Base-by-base conservation (phyloP, 148 eudicot genomes). In the Fallopia convolvulus region DNA sequence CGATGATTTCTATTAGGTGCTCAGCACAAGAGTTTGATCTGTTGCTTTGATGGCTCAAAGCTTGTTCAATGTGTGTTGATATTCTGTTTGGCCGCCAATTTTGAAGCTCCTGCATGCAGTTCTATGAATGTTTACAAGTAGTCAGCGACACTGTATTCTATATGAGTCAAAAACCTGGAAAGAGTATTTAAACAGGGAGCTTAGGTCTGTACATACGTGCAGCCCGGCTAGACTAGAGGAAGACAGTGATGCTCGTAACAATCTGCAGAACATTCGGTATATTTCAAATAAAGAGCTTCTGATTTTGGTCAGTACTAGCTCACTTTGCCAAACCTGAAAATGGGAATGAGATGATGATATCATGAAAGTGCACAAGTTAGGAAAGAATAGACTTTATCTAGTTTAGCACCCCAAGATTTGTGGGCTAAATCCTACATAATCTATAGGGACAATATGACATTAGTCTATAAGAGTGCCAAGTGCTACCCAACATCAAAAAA, bases 91-190 rank as follows among this genome's bases (percentile, higher is more conserved):
- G 81, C 77, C 85, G 84, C 79, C 89, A 83, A 73, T 81, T 74
- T 77, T 88, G 90, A 58, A 88, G 81, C 75, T 95, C 99, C 86
- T 88, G 94, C 83, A 83, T 84, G 76, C 88, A 89, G 68, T 83
- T 85, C 94, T 90, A 88, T 75, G 74, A 86, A 40, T 53, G 77
- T 76, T 48, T 47, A 79, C 61, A 72, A 77, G 66, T 80, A 68
- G 79, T 82, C 66, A 83, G 84, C 74, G 53, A 52, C 26, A 47
- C 18, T 12, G 39, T 36, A 52, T 12, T 30, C 56, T 53, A 12
- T 26, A n/a, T 21, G 14, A 50, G 17, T 11, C 47, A 46, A 18
- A 72, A 41, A 21, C 21, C 56, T 15, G n/a, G 56, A 50, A 17
- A 50, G 56, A 50, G n/a, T 6, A 14, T 14, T n/a, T 1, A 33